Evolutionary conservation across 345 rosid genomes (phyloP), one percentile per base, ranked within the genome.

Genomic region (Murraya paniculata): DNA sequence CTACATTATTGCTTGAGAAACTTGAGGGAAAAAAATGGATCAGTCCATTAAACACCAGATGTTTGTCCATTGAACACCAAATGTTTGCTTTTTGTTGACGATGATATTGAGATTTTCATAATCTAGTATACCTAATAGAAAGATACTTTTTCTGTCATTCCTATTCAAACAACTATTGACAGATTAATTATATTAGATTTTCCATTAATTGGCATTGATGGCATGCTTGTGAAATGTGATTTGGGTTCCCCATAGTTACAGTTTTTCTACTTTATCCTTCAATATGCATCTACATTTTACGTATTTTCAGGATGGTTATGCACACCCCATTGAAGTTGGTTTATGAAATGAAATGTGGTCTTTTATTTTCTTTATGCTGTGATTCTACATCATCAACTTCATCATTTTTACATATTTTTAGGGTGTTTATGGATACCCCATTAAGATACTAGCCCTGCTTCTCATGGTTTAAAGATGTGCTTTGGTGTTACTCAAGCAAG

Each of bases 361-460:
- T 71, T 73, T 35, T 6, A 2, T 27, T 25, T 48, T 66, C 6
- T 39, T 73, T 33, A 65, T 41, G 21, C 36, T 27, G 65, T 56
- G 36, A 9, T 61, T 75, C 45, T 74, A 72, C 77, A 61, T 68
- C 27, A 76, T 81, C 48, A 6, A 10, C 65, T 64, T 27, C 38
- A 64, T 36, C 25, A 28, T 41, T 71, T 13, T 2, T 55, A 21
- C 48, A 11, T 73, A 19, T 75, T 83, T 68, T 24, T 80, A 95
- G 98, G 98, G 97, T 80, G 97, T 95, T 65, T 95, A 95, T 80
- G 99, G 99, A 65, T 92, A 95, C 85, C 98, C 98, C 7, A 92
- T 95, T 27, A 98, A 95, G 86, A 95, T 95, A 64, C 99, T 94
- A 84, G 92, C 96, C 56, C 97, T 94, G 64, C 94, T 95, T 90